phyloP scores from a whole-genome alignment of 805 yeast genomes.

The Yueomyces sinensis region DNA sequence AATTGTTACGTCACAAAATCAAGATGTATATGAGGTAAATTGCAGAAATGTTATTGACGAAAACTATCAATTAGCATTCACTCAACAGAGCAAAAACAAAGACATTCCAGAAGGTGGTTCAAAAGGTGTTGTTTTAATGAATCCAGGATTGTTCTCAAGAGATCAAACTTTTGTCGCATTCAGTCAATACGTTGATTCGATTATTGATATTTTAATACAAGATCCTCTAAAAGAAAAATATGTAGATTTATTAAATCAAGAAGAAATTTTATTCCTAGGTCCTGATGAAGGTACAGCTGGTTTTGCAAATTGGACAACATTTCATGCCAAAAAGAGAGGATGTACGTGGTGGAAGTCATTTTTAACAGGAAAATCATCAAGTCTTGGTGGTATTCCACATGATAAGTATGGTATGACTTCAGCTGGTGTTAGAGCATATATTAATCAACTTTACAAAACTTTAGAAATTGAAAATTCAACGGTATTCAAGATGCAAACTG shows the following conservation, averaged over 20 bases:
- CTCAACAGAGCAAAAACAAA: constrained; percentile 94
- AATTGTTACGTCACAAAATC: constrained; percentile 76
- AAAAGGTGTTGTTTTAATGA: constrained; percentile 87
- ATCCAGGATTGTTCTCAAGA: constrained; percentile 56
- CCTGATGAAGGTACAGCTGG: constrained; percentile 99
- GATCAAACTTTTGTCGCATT: constrained; percentile 74
- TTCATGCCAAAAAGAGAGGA: constrained; percentile 82
- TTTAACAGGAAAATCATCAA: constrained; percentile 89
- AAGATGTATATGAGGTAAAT: constrained; percentile 75
- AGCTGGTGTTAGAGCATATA: constrained; percentile 82
- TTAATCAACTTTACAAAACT: constrained; percentile 76
- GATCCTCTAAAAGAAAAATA: constrained; percentile 73
- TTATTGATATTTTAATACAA: constrained; percentile 71
- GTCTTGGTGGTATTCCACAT: constrained; percentile 94
- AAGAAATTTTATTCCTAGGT: constrained; percentile 90
- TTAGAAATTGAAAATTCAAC: constrained; percentile 42
- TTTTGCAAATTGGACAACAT: constrained; percentile 93
- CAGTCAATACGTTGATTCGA: constrained; percentile 83
- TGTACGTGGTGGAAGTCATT: constrained; percentile 99
- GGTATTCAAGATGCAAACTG: constrained; percentile 82
- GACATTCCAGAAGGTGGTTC: constrained; percentile 99
- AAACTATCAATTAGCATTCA: constrained; percentile 87
- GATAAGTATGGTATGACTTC: constrained; percentile 98
- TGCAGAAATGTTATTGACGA: constrained; percentile 88
- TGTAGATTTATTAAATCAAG: constrained; percentile 71